Evolutionary conservation across 2,329 filamentous ascomycete species (phyloP).

Genomic region (Boeremia exigua): DNA sequence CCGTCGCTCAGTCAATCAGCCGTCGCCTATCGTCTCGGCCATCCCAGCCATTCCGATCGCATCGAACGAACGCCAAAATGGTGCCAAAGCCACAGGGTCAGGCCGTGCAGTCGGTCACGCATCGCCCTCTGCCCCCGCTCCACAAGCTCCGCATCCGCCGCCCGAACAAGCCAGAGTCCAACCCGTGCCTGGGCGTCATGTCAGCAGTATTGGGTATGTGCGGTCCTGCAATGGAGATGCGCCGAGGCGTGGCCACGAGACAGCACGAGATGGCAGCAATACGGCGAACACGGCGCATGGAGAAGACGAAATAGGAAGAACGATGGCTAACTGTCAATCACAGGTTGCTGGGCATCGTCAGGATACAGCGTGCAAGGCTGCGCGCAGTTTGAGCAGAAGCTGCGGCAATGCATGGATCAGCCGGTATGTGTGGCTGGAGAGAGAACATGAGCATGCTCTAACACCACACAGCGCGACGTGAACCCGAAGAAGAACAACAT

Average conservation of each 20-base stretch:
- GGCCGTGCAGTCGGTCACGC: conserved; percentile 45
- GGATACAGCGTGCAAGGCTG: conserved; percentile 71
- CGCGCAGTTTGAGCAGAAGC: conserved; percentile 64
- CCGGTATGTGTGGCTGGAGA: conserved; percentile 60
- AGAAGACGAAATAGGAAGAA: not conserved
- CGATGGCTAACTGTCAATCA: conserved; percentile 25
- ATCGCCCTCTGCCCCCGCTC: conserved; percentile 63
- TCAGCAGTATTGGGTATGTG: conserved; percentile 67
- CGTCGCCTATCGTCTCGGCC: conserved; percentile 2
- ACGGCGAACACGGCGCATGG: not conserved
- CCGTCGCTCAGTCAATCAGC: not conserved
- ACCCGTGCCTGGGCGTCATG: conserved; percentile 72
- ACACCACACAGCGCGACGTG: conserved; percentile 58
- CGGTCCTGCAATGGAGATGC: not conserved
- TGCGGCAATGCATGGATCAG: conserved; percentile 79
- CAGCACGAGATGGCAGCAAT: not conserved
- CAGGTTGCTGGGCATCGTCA: conserved; percentile 84
- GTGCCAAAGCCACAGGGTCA: conserved; percentile 45
- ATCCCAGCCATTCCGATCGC: not conserved
- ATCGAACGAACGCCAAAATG: conserved; percentile 31
- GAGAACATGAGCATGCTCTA: not conserved
- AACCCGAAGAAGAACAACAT: conserved; percentile 74
- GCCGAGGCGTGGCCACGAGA: not conserved
- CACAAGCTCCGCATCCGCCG: conserved; percentile 69
- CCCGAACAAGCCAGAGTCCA: conserved; percentile 66